These are phyloP conservation scores for Candida dendrica DNA, from an alignment of 805 yeast species.

Conservation along the genomic window DNA sequence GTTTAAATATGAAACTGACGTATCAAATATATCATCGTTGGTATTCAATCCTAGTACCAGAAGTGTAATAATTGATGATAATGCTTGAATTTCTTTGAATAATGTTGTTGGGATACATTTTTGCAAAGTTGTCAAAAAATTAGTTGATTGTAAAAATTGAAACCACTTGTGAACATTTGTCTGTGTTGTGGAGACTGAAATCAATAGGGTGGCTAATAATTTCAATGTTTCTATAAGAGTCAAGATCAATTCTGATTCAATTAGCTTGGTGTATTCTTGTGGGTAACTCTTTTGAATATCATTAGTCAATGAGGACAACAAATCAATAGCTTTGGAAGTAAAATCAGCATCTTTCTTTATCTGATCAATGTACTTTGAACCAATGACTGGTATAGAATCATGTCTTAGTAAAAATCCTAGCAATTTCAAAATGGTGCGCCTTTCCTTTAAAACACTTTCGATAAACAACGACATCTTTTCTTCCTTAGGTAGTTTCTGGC, in stretches of 20 bases:
- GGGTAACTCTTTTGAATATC: slow-evolving; percentile 5
- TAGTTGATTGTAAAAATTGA: slow-evolving; percentile 32
- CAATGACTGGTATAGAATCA: slow-evolving; percentile 15
- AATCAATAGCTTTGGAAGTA: slow-evolving; percentile 15
- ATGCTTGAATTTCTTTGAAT: slow-evolving; percentile 31
- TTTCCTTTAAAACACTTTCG: slow-evolving; percentile 39
- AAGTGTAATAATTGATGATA: slow-evolving; percentile 42
- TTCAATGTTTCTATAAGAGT: slow-evolving; percentile 29
- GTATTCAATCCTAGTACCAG: slow-evolving; percentile 51
- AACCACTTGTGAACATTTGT: slow-evolving; percentile 48
- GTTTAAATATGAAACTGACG: slow-evolving; percentile 31
- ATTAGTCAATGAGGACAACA: slow-evolving; percentile 4
- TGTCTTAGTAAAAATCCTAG: slow-evolving; percentile 24
- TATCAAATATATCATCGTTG: slow-evolving; percentile 34
- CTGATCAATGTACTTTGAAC: slow-evolving; percentile 13
- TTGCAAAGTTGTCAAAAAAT: slow-evolving; percentile 12
- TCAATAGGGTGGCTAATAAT: slow-evolving; percentile 31
- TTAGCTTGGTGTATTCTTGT: slow-evolving; percentile 7
- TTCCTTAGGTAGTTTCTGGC: slow-evolving; percentile 25
- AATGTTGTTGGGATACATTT: slow-evolving; percentile 12
- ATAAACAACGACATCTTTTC: slow-evolving; percentile 22
- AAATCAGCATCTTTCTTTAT: slow-evolving; percentile 17
- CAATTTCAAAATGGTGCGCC: slow-evolving; percentile 40
- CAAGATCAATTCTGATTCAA: slow-evolving; percentile 25
- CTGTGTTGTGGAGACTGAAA: slow-evolving; percentile 29